Conservation (phyloP, 805 yeast species). For the Wickerhamiella domercqiae region DNA sequence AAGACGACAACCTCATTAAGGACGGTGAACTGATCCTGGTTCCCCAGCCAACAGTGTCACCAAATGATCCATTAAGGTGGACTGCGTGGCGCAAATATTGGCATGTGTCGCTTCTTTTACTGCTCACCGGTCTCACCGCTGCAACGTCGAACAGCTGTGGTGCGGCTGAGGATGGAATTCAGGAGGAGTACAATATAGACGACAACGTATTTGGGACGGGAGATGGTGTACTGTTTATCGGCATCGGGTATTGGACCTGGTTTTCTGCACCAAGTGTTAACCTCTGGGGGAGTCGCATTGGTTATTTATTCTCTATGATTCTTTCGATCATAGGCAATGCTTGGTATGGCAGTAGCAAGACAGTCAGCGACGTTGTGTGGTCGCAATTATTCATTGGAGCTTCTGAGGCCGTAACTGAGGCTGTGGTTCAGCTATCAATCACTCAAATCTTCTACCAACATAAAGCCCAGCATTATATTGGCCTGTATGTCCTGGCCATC, state of each 20-base stretch:
- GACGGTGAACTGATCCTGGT: conserved; percentile 33
- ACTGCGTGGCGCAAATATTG: conserved; percentile 30
- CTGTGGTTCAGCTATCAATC: conserved; percentile 46
- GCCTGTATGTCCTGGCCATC: conserved; percentile 58
- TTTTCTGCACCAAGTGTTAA: conserved; percentile 52
- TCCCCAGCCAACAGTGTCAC: conserved; percentile 50
- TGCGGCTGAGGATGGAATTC: conserved; percentile 47
- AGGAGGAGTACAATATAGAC: conserved; percentile 42
- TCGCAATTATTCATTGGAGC: conserved; percentile 63
- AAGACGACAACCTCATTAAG: conserved; percentile 6
- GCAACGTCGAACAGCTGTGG: conserved; percentile 60
- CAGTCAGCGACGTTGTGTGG: conserved; percentile 49
- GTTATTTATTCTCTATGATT: conserved; percentile 43
- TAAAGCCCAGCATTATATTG: conserved; percentile 54
- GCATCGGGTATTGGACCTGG: conserved; percentile 48
- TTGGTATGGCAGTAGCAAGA: conserved; percentile 48
- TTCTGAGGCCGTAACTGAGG: conserved; percentile 58
- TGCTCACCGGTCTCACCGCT: conserved; percentile 30
- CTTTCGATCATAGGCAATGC: conserved; percentile 47
- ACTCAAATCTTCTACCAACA: conserved; percentile 63
- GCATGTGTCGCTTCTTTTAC: conserved; percentile 24
- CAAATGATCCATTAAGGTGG: conserved; percentile 58
- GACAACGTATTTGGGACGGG: conserved; percentile 60
- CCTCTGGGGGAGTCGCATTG: conserved; percentile 50
- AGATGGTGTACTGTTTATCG: conserved; percentile 57